These are phyloP conservation scores for Penicillium thymicola DNA, from an alignment of 2,329 filamentous ascomycete species.

Conservation along the genomic window DNA sequence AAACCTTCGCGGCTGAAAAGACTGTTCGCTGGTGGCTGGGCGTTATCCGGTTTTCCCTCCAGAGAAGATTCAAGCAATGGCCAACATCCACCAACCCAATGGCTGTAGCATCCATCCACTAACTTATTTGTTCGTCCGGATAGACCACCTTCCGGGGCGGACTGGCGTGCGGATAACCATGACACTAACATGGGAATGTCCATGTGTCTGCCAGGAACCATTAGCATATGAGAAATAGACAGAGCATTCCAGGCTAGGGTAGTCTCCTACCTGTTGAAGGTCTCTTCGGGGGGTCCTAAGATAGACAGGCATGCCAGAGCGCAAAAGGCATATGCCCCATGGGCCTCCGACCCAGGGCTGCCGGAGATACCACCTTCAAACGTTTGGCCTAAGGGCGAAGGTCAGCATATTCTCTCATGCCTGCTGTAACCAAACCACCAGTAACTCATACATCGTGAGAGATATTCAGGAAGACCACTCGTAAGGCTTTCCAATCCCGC, in stretches of 20 bases:
- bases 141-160: constrained; percentile 87
- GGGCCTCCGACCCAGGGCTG: constrained; percentile 82
- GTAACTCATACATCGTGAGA: constrained; percentile 66
- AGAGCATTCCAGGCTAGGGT: neutral
- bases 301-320: constrained; percentile 85
- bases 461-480: constrained; percentile 72
- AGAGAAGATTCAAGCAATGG: constrained; percentile 79
- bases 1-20: constrained; percentile 81
- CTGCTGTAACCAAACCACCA: neutral
- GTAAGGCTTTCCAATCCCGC: constrained; percentile 65
- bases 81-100: constrained; percentile 97
- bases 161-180: constrained; percentile 88
- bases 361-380: constrained; percentile 92
- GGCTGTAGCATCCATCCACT: constrained; percentile 96
- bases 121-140: constrained; percentile 95
- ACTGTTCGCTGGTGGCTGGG: constrained; percentile 28
- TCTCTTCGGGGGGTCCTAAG: constrained; percentile 71
- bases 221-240: constrained; percentile 3
- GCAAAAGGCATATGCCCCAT: constrained; percentile 96
- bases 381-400: constrained; percentile 66
- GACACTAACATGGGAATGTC: constrained; percentile 72
- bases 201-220: constrained; percentile 58
- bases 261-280: constrained; percentile 64
- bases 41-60: constrained; percentile 47
- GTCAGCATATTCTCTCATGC: constrained; percentile 13